Conservation (phyloP, 2,329 filamentous ascomycete genomes). For the Pyricularia grisea region DNA sequence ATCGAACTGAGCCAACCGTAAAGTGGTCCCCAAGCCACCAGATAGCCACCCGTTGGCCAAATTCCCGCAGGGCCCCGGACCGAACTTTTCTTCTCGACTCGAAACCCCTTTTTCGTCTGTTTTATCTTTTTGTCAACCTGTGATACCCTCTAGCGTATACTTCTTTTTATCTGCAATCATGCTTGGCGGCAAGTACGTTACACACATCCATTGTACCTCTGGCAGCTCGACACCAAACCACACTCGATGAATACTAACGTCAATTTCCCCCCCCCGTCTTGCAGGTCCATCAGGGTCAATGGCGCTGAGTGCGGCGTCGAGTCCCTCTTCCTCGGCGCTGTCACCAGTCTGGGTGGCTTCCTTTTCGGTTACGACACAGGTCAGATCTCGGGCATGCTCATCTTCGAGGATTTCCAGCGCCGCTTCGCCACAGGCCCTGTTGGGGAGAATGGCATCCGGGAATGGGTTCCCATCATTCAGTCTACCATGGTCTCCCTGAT, state of each 20-base stretch:
- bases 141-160: background rate
- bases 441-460: constrained; percentile 23
- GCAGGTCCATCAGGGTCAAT: constrained; percentile 4
- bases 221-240: background rate
- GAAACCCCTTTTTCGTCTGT: background rate
- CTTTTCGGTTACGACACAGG: constrained; percentile 48
- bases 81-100: background rate
- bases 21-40: background rate
- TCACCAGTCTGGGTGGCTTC: constrained; percentile 8
- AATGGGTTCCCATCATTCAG: constrained; percentile 31
- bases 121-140: background rate
- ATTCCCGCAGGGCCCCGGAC: background rate
- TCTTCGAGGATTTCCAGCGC: constrained; percentile 42
- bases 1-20: background rate
- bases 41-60: background rate
- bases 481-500: constrained; percentile 47
- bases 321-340: constrained; percentile 2
- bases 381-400: constrained; percentile 43
- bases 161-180: background rate
- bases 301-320: constrained; percentile 6
- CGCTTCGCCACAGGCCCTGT: constrained; percentile 38
- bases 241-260: background rate
- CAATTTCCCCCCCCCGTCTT: no score
- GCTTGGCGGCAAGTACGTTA: background rate
- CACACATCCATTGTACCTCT: background rate